Evolutionary conservation across 805 yeast species (phyloP).

Genomic region (Pichia kluyveri): DNA sequence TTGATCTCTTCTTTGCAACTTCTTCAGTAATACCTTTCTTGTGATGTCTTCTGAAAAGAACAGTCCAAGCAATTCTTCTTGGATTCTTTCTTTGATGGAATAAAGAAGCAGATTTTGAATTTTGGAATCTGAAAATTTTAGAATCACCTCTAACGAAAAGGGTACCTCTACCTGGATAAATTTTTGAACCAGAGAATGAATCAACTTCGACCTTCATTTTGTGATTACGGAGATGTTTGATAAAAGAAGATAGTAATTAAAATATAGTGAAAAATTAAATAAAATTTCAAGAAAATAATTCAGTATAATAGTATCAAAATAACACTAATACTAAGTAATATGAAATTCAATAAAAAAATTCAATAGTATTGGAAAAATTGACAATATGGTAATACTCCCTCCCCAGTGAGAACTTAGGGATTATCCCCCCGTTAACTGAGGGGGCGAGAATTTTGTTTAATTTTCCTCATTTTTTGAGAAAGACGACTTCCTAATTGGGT

Average conservation of each 20-base stretch:
- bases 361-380: no score
- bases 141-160: constrained; percentile 99
- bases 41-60: constrained; percentile 99
- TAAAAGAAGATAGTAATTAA: not conserved
- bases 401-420: no score
- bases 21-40: constrained; percentile 99
- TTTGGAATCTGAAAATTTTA: constrained; percentile 98
- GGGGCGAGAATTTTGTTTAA: no score
- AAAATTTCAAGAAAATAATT: not conserved
- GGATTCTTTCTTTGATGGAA: constrained; percentile 99
- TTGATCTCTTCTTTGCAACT: constrained; percentile 91
- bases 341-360: no score
- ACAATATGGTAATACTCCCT: no score
- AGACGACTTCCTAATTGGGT: no score
- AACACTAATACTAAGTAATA: no score
- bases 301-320: not conserved
- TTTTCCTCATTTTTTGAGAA: no score
- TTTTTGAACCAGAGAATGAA: constrained; percentile 98
- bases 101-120: constrained; percentile 94
- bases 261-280: not conserved
- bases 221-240: constrained; percentile 5
- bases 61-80: constrained; percentile 99
- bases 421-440: no score
- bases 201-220: constrained; percentile 98
- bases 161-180: constrained; percentile 99